These are phyloP conservation scores for Aspergillus udagawae DNA, from an alignment of 2,329 filamentous ascomycete genomes.

Conservation along the genomic window DNA sequence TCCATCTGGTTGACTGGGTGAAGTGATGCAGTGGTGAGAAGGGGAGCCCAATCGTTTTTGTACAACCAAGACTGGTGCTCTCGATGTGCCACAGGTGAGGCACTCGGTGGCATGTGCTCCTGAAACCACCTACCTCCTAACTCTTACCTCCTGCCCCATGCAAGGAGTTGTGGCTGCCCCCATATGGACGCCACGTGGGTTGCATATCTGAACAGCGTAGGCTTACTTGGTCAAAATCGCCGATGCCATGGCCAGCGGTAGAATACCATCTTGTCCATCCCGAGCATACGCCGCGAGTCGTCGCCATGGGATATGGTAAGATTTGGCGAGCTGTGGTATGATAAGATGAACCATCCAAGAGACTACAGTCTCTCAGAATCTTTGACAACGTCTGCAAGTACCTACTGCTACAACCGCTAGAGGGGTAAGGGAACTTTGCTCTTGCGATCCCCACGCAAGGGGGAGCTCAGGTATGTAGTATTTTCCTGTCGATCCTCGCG, in stretches of 20 bases:
- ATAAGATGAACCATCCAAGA: neutral
- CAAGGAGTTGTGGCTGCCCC: conserved; percentile 10
- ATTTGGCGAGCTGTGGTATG: neutral
- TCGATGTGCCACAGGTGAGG: neutral
- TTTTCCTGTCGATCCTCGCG: neutral
- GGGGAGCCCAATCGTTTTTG: neutral
- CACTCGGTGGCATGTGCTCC: neutral
- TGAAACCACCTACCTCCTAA: neutral
- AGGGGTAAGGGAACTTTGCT: neutral
- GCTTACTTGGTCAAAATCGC: neutral
- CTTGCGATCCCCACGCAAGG: neutral
- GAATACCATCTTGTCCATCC: neutral
- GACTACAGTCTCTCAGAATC: neutral
- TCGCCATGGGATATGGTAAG: neutral
- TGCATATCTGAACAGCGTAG: neutral
- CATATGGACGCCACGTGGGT: conserved; percentile 24
- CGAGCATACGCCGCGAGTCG: neutral
- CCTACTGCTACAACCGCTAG: neutral
- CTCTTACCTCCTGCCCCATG: conserved; percentile 3
- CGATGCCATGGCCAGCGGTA: neutral
- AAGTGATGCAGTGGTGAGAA: neutral
- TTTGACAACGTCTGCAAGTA: neutral
- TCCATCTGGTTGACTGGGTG: neutral
- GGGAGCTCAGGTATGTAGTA: neutral
- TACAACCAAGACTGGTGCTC: neutral